Conservation (phyloP, 2,329 filamentous ascomycete species). For the Xylariaceae sp. region DNA sequence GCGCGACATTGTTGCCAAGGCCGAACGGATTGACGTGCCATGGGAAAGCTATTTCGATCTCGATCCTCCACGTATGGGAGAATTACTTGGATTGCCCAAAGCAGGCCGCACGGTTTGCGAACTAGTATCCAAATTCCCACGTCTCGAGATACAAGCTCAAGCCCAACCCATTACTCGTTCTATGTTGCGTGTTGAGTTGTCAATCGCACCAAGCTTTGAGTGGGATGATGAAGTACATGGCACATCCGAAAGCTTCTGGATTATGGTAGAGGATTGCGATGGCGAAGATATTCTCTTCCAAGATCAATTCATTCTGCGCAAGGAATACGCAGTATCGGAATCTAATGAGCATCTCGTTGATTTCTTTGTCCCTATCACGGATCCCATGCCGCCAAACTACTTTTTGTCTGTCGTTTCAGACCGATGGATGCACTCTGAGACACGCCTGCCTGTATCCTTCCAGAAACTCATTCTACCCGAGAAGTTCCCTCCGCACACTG, state of each 20-base stretch:
- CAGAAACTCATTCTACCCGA: slow-evolving; percentile 92
- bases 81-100: slow-evolving; percentile 86
- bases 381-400: slow-evolving; percentile 98
- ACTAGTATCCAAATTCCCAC: slow-evolving; percentile 87
- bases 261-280: slow-evolving; percentile 94
- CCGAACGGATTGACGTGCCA: slow-evolving; percentile 89
- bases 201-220: slow-evolving; percentile 89
- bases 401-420: slow-evolving; percentile 95
- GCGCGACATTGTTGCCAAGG: slow-evolving; percentile 83
- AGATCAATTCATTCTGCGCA: slow-evolving; percentile 88
- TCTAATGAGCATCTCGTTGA: slow-evolving; percentile 93
- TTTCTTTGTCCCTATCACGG: slow-evolving; percentile 92
- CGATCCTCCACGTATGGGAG: slow-evolving; percentile 93
- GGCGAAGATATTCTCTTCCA: slow-evolving; percentile 94
- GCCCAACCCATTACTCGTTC: slow-evolving; percentile 94
- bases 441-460: slow-evolving; percentile 88
- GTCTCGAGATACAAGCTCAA: slow-evolving; percentile 87
- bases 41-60: slow-evolving; percentile 95
- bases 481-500: slow-evolving; percentile 92
- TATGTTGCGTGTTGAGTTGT: slow-evolving; percentile 85
- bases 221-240: slow-evolving; percentile 94
- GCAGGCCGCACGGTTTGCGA: slow-evolving; percentile 82
- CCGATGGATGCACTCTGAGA: slow-evolving; percentile 98
- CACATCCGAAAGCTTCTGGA: slow-evolving; percentile 90
- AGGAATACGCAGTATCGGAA: slow-evolving; percentile 81